phyloP scores from a whole-genome alignment of 2,329 filamentous ascomycete genomes.

The Chaetomiaceae sp. region DNA sequence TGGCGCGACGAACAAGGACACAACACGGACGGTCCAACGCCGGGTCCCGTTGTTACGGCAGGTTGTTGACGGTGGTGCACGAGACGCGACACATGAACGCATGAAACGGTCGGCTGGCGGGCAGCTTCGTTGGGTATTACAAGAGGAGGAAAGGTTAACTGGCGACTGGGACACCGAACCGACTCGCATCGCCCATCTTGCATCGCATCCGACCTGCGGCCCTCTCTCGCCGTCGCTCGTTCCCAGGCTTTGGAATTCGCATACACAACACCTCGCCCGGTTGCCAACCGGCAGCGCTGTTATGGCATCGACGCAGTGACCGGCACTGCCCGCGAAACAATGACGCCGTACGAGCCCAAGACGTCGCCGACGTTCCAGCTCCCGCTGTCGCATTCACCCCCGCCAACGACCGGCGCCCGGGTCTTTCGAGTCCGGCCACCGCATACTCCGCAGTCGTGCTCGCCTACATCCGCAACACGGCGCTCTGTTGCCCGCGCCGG shows the following conservation, averaged over 20 bases:
- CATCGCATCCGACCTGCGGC: neutral
- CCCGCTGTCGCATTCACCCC: constrained; percentile 20
- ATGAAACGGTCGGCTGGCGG: neutral
- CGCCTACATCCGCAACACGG: constrained; percentile 13
- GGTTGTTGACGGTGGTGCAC: neutral
- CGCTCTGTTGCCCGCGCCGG: constrained; percentile 1
- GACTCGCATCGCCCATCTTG: neutral
- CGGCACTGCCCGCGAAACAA: constrained; percentile 36
- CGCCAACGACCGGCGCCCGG: constrained; percentile 6
- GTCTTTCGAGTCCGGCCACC: constrained; percentile 11
- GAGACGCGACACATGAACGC: constrained; percentile 4
- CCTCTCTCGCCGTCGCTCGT: neutral
- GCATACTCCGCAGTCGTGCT: constrained; percentile 19
- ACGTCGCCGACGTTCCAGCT: constrained; percentile 32
- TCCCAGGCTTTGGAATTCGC: neutral
- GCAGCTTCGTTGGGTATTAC: constrained; percentile 1
- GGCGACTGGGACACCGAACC: neutral
- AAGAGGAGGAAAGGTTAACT: constrained; percentile 1
- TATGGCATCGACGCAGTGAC: constrained; percentile 22
- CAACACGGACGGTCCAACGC: no score
- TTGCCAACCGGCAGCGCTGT: constrained; percentile 14
- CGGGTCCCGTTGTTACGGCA: neutral
- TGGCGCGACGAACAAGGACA: no score
- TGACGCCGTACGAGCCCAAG: constrained; percentile 40
- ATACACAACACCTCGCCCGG: constrained; percentile 4